These are phyloP conservation scores for Arachis monticola DNA, from an alignment of 331 rosid genomes.

Conservation along the genomic window DNA sequence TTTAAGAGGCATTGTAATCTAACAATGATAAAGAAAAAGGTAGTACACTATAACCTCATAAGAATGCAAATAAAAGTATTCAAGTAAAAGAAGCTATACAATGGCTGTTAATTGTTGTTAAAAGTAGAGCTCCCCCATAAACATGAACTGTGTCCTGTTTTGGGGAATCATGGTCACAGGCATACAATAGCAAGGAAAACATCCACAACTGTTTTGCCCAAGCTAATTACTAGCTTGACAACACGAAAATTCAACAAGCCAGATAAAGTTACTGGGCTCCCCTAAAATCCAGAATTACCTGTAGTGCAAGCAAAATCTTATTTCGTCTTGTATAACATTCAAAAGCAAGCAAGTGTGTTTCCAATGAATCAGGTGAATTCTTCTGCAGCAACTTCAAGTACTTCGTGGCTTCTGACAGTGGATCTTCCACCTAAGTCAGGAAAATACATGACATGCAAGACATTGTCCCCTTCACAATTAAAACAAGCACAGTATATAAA, in stretches of 20 bases:
- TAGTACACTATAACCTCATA: constrained; percentile 5
- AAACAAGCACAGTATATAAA: background rate
- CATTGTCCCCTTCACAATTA: constrained; percentile 14
- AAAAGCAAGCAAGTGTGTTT: constrained; percentile 90
- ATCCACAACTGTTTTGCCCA: constrained; percentile 1
- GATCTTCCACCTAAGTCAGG: constrained; percentile 74
- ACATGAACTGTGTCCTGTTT: background rate
- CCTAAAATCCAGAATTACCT: constrained; percentile 52
- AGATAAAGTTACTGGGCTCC: background rate
- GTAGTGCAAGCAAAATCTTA: constrained; percentile 86
- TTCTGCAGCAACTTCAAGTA: constrained; percentile 96
- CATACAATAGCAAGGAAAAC: constrained; percentile 25
- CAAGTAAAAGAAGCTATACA: background rate
- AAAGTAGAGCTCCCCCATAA: constrained; percentile 4
- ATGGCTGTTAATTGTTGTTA: background rate
- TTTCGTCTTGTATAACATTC: constrained; percentile 83
- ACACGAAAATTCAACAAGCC: constrained; percentile 6
- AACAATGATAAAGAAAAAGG: constrained; percentile 8
- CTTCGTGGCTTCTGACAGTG: constrained; percentile 83
- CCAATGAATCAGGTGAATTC: constrained; percentile 79
- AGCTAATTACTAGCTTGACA: constrained; percentile 4
- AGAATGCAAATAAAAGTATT: constrained; percentile 22
- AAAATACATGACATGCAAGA: constrained; percentile 24
- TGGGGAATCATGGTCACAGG: too few relatives aligned
- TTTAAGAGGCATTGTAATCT: background rate